phyloP scores from a whole-genome alignment of 192 early-diverging fungal species.

The Backusella westeae region DNA sequence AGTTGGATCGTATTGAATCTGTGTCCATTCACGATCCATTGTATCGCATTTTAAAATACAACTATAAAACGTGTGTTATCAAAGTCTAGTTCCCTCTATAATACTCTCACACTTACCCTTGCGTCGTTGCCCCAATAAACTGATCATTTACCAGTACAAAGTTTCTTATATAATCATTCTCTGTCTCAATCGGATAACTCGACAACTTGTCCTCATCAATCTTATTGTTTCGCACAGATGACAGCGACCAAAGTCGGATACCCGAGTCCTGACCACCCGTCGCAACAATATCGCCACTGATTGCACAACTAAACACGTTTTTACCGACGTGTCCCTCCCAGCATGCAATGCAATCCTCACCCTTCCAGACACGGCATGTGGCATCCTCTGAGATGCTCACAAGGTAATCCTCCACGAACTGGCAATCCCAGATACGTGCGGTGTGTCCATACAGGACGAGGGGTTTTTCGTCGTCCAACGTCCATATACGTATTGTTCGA shows the following conservation, averaged over 20 bases:
- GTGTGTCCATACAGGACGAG: constrained; percentile 68
- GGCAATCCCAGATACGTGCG: constrained; percentile 79
- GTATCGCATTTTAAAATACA: constrained; percentile 5
- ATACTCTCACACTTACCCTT: constrained; percentile 6
- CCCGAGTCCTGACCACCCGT: constrained; percentile 84
- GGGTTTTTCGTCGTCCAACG: constrained; percentile 23
- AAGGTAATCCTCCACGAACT: constrained; percentile 54
- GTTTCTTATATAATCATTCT: constrained; percentile 44
- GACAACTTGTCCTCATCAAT: constrained; percentile 46
- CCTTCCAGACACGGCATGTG: constrained; percentile 77
- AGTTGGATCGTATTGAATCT: neutral
- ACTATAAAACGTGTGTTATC: constrained; percentile 1
- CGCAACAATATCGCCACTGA: constrained; percentile 53
- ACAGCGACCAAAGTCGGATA: constrained; percentile 69
- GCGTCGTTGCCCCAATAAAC: constrained; percentile 41
- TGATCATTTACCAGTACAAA: constrained; percentile 42
- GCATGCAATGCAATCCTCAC: constrained; percentile 58
- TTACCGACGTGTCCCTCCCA: constrained; percentile 81
- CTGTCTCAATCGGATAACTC: constrained; percentile 12
- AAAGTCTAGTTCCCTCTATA: no score
- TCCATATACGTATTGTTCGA: constrained; percentile 78
- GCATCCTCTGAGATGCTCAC: constrained; percentile 80
- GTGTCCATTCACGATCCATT: neutral
- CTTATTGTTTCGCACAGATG: constrained; percentile 45
- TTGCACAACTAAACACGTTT: constrained; percentile 79